Evolutionary conservation across 306 rosid species (phyloP).

Genomic region (Cercis canadensis): DNA sequence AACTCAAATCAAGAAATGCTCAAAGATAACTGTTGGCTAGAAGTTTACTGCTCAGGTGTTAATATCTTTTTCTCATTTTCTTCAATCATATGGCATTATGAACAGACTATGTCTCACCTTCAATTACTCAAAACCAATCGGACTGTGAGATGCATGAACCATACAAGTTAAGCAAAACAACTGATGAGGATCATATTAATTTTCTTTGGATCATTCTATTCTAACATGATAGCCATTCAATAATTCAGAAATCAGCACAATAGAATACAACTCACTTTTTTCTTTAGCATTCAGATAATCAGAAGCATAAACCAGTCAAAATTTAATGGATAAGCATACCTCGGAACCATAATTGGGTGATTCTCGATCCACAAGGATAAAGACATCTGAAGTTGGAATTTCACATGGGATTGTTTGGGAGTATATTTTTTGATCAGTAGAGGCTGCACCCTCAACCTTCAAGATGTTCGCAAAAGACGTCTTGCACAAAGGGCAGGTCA

Average conservation of each 20-base stretch:
- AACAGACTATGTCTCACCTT: too few species aligned
- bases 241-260: constrained; percentile 6
- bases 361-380: constrained; percentile 46
- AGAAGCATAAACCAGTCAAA: not conserved
- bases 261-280: not conserved
- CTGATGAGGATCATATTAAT: not conserved
- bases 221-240: constrained; percentile 7
- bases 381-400: constrained; percentile 49
- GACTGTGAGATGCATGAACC: not conserved
- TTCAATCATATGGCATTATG: too few species aligned
- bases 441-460: constrained; percentile 71
- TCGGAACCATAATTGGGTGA: constrained; percentile 48
- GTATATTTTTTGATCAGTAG: constrained; percentile 74
- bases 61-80: too few species aligned
- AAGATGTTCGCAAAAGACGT: constrained; percentile 60
- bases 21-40: not conserved
- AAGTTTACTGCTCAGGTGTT: not conserved
- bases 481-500: constrained; percentile 94
- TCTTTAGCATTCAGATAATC: not conserved
- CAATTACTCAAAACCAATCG: too few species aligned
- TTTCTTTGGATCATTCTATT: constrained; percentile 2
- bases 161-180: not conserved
- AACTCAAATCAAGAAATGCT: not conserved
- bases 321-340: constrained; percentile 54
- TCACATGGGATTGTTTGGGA: constrained; percentile 87